A percentile compares a stretch with the other conserved stretches of the same genome.
phyloP scores from a whole-genome alignment of 2,329 filamentous ascomycete species.

The Cordyceps fumosorosea region DNA sequence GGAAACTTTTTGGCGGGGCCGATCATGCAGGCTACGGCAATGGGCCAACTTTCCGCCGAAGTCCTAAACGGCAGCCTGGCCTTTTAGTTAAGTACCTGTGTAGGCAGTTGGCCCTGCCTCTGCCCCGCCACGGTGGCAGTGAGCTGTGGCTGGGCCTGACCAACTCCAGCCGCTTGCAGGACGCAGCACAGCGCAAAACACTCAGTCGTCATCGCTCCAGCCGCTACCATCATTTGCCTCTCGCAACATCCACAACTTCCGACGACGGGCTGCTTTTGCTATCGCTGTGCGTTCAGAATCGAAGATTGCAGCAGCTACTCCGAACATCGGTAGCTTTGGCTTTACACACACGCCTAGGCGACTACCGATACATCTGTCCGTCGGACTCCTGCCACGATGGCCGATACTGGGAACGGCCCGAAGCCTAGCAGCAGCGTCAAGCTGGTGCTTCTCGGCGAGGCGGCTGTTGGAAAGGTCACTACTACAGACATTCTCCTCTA shows the following conservation, averaged over 20 bases:
- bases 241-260: constrained; percentile 5
- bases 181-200: constrained; percentile 4
- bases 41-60: constrained; percentile 20
- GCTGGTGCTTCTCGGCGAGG: constrained; percentile 94
- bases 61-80: neutral
- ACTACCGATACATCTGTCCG: neutral
- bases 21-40: neutral
- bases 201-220: constrained; percentile 14
- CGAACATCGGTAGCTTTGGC: neutral
- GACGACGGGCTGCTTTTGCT: neutral
- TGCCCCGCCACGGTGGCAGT: constrained; percentile 11
- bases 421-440: constrained; percentile 99
- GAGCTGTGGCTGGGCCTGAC: constrained; percentile 9
- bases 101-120: too few species aligned
- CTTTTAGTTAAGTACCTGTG: too few species aligned
- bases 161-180: constrained; percentile 7
- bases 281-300: neutral
- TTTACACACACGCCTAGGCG: neutral
- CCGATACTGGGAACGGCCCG: constrained; percentile 53
- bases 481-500: neutral
- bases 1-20: constrained; percentile 19
- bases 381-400: constrained; percentile 24
- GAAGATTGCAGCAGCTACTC: neutral
- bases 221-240: constrained; percentile 15
- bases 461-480: constrained; percentile 91